phyloP scores from a whole-genome alignment of 805 yeast genomes.

The Monosporozyma yasuniensis region DNA sequence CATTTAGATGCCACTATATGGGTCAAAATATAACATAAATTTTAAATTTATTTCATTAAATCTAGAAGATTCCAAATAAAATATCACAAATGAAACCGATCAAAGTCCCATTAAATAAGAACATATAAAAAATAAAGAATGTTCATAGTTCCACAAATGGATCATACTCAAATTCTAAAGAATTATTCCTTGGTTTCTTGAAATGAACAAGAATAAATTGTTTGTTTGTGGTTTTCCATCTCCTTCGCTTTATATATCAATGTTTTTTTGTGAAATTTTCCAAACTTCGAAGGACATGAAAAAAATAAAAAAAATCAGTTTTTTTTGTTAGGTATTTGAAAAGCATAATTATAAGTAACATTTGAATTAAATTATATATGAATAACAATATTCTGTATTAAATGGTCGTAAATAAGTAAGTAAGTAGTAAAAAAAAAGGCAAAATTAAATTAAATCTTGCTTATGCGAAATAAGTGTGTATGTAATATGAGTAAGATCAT shows the following conservation, averaged over 20 bases:
- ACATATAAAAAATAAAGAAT: background rate
- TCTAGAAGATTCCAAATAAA: background rate
- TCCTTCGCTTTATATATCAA: too few relatives aligned
- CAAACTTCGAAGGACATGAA: background rate
- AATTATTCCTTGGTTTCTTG: background rate
- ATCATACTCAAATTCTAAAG: background rate
- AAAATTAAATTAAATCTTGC: too few relatives aligned
- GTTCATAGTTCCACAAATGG: background rate
- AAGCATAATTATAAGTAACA: too few relatives aligned
- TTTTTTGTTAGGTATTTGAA: background rate
- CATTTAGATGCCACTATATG: background rate
- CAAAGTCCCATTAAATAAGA: background rate
- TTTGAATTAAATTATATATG: background rate
- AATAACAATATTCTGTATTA: too few relatives aligned
- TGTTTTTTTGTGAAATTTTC: background rate
- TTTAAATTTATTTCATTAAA: background rate
- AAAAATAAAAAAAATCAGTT: background rate
- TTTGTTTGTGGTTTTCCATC: too few relatives aligned
- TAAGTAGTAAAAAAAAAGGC: too few relatives aligned
- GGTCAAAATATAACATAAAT: background rate
- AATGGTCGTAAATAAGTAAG: too few relatives aligned
- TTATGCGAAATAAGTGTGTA: background rate
- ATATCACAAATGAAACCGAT: background rate
- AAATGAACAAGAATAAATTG: background rate
- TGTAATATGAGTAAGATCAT: background rate